These are phyloP conservation scores for Phytophthora constricta DNA, from an alignment of 352 stramenopile genomes.

Conservation along the genomic window DNA sequence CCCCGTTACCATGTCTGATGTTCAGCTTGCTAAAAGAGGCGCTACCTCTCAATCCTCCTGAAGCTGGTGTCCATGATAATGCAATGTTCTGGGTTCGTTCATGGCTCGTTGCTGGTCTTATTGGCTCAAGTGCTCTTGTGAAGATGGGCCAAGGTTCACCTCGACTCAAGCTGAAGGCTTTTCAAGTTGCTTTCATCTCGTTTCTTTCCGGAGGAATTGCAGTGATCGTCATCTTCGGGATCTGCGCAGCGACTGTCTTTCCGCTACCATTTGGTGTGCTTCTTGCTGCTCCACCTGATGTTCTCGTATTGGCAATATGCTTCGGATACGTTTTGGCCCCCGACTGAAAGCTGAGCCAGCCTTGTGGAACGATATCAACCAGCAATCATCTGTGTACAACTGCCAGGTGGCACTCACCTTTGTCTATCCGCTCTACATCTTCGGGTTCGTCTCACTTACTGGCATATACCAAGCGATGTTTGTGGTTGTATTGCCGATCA, in stretches of 20 bases:
- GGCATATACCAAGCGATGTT: slow-evolving; percentile 12
- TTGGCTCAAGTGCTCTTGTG: slow-evolving; percentile 16
- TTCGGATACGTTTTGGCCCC: slow-evolving; percentile 9
- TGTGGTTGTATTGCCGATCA: slow-evolving; percentile 8
- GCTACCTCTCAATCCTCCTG: slow-evolving; percentile 16
- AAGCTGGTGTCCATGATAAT: slow-evolving; percentile 24
- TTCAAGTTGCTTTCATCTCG: slow-evolving; percentile 9
- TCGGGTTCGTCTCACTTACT: slow-evolving; percentile 12
- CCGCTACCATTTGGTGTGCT: slow-evolving; percentile 16
- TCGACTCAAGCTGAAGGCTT: slow-evolving; percentile 17
- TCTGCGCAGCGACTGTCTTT: slow-evolving; percentile 20
- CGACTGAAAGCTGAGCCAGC: slow-evolving; percentile 14
- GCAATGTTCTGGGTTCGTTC: slow-evolving; percentile 22
- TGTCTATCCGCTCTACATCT: slow-evolving; percentile 20
- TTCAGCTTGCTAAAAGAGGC: slow-evolving; percentile 27
- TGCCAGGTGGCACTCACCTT: slow-evolving; percentile 15
- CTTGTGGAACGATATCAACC: slow-evolving; percentile 14
- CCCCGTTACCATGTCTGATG: slow-evolving; percentile 20
- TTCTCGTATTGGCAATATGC: slow-evolving; percentile 5
- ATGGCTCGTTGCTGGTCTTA: slow-evolving; percentile 22
- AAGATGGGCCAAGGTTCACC: slow-evolving; percentile 29
- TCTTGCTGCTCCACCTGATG: slow-evolving; percentile 6
- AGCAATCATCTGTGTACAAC: slow-evolving; percentile 12
- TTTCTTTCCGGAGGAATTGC: slow-evolving; percentile 9
- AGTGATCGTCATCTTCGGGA: slow-evolving; percentile 8